Conservation (phyloP, 208 protist species). For the Trypanosomatidae sp. region DNA sequence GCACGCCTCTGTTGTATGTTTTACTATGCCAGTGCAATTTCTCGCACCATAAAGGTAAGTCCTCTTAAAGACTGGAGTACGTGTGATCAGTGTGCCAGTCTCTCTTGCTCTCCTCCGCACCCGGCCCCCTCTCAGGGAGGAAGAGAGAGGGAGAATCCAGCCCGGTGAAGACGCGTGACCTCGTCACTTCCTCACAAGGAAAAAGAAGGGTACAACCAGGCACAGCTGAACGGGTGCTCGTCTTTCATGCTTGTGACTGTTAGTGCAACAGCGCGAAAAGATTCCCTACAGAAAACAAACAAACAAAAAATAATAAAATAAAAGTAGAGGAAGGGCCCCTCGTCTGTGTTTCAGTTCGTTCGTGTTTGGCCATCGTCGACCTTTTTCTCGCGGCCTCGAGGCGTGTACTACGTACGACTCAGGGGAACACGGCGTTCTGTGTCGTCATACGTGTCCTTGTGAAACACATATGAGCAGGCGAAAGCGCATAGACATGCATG, state of each 20-base stretch:
- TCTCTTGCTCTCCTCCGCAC: not conserved
- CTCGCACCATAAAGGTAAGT: not conserved
- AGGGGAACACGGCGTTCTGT: not conserved
- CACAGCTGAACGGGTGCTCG: not conserved
- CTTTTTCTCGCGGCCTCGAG: not conserved
- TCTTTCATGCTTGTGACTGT: not conserved
- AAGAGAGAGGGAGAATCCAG: not conserved
- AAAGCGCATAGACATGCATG: not conserved
- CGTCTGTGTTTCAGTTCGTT: not conserved
- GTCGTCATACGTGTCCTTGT: not conserved
- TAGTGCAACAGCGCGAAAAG: not conserved
- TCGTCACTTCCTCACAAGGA: not conserved
- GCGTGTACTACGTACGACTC: not conserved
- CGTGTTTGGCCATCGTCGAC: not conserved
- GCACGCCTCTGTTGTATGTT: not conserved
- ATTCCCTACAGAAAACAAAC: not conserved
- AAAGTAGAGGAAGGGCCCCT: not conserved
- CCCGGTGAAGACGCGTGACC: not conserved
- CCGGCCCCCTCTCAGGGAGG: not conserved
- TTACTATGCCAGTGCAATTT: not conserved
- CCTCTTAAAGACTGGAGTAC: not conserved
- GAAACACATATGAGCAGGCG: not conserved
- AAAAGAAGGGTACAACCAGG: not conserved
- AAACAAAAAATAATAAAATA: not conserved
- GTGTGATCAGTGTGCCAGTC: not conserved